These are phyloP conservation scores for Chimonanthus praecox DNA, from an alignment of 164 flowering plant genomes.

Conservation along the genomic window DNA sequence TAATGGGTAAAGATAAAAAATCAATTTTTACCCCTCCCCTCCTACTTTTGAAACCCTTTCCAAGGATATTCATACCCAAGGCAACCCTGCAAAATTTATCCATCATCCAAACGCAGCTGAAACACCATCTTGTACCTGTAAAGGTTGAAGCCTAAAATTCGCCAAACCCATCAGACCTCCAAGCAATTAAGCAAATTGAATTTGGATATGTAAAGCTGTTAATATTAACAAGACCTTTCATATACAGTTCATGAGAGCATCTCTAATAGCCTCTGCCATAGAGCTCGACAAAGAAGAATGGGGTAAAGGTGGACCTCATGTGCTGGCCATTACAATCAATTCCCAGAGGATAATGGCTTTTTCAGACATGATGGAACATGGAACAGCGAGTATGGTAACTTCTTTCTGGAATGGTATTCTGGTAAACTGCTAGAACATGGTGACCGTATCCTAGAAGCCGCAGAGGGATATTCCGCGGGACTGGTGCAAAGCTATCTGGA, in stretches of 20 bases:
- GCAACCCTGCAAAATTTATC: too few relatives aligned
- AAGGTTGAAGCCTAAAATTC: not conserved
- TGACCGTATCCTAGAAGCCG: constrained; percentile 55
- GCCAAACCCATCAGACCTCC: not conserved
- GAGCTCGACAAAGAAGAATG: constrained; percentile 54
- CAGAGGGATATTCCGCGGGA: constrained; percentile 62
- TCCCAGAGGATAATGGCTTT: constrained; percentile 89
- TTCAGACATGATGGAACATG: constrained; percentile 80
- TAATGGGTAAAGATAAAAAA: too few relatives aligned
- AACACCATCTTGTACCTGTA: not conserved
- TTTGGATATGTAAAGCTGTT: not conserved
- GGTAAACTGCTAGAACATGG: constrained; percentile 66
- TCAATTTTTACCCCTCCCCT: too few relatives aligned
- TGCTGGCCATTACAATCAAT: constrained; percentile 76
- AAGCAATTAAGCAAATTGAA: not conserved
- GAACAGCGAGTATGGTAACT: constrained; percentile 70
- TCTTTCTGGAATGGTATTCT: constrained; percentile 85
- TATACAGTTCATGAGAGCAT: constrained; percentile 82
- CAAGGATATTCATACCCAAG: too few relatives aligned
- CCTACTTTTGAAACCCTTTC: too few relatives aligned
- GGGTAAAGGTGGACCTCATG: constrained; percentile 81
- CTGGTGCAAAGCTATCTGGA: constrained; percentile 74
- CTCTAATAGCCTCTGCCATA: constrained; percentile 70
- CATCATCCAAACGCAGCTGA: too few relatives aligned
- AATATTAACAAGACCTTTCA: not conserved